phyloP scores from a whole-genome alignment of 2,329 filamentous ascomycete genomes.

The Chalara sp. region DNA sequence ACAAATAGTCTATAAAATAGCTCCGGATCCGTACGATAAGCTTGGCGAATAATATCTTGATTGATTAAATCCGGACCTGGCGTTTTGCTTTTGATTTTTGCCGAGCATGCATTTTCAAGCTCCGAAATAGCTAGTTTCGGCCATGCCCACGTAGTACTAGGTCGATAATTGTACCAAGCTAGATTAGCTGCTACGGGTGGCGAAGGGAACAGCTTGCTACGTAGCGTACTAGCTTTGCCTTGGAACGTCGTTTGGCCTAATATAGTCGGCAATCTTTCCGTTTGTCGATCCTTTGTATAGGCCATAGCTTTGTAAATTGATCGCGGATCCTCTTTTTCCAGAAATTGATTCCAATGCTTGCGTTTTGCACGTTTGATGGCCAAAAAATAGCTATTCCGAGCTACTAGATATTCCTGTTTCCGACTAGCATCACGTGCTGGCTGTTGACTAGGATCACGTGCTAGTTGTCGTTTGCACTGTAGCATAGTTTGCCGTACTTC shows the following conservation, averaged over 20 bases:
- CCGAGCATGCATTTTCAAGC: neutral
- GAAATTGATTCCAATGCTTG: neutral
- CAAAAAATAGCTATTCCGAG: neutral
- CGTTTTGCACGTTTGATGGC: neutral
- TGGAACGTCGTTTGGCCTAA: neutral
- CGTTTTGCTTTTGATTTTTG: neutral
- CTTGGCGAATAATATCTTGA: neutral
- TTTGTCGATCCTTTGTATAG: neutral
- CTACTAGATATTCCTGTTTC: neutral
- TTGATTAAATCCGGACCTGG: neutral
- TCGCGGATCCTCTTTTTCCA: neutral
- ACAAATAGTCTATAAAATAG: neutral
- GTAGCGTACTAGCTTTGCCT: neutral
- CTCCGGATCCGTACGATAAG: neutral
- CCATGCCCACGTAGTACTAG: neutral
- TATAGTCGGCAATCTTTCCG: neutral
- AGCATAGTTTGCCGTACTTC: neutral
- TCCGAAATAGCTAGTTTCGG: neutral
- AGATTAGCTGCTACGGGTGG: neutral
- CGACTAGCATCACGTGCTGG: too few relatives aligned
- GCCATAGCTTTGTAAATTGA: neutral
- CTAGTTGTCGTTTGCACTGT: neutral
- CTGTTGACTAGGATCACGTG: neutral
- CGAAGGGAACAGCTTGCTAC: neutral
- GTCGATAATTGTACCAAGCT: neutral